These are phyloP conservation scores for Penicillium thymicola DNA, from an alignment of 2,329 filamentous ascomycete genomes.

Conservation along the genomic window DNA sequence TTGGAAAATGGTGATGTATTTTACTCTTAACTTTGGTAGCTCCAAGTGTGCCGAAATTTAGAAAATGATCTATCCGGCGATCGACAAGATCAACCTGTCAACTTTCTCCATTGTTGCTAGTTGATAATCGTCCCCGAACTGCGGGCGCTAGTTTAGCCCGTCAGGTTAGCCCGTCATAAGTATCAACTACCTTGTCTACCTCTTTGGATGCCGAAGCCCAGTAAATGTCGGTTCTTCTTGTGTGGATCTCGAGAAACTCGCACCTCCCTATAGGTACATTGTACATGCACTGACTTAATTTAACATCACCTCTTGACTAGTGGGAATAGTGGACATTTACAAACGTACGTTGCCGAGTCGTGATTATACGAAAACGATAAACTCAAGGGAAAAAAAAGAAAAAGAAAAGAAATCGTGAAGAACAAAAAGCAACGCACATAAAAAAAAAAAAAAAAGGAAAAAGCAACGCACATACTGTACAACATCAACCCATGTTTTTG, in stretches of 20 bases:
- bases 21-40: background rate
- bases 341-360: background rate
- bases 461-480: background rate
- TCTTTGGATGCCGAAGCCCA: background rate
- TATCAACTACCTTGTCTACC: background rate
- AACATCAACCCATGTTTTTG: background rate
- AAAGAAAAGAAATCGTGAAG: background rate
- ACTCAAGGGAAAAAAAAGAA: background rate
- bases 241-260: background rate
- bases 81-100: background rate
- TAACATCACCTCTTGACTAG: background rate
- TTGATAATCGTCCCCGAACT: background rate
- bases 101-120: background rate
- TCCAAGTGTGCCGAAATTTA: background rate
- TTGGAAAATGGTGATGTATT: background rate
- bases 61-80: background rate
- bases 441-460: constrained; percentile 1
- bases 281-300: background rate
- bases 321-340: background rate
- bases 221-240: background rate
- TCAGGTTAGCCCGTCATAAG: background rate
- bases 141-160: background rate
- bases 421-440: background rate
- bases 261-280: background rate
- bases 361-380: background rate